Evolutionary conservation across 352 stramenopile genomes (phyloP).

Genomic region (Pythium dissimile): DNA sequence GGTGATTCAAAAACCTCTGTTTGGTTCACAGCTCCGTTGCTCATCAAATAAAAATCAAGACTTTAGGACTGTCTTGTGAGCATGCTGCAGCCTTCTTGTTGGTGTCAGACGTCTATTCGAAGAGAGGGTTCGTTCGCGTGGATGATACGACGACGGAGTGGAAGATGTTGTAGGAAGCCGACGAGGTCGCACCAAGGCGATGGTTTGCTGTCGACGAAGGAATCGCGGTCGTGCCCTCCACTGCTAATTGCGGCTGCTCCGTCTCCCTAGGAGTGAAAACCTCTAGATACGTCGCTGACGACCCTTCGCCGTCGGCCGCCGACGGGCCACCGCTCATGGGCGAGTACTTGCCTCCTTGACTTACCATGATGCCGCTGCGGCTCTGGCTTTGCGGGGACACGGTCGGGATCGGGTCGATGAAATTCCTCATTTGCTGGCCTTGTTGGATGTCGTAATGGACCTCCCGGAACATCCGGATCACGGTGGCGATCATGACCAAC

Average conservation of each 20-base stretch:
- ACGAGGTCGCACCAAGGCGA: constrained; percentile 8
- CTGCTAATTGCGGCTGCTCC: constrained; percentile 12
- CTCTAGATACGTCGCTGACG: constrained; percentile 19
- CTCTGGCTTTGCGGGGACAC: constrained; percentile 24
- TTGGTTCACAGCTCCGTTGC: not conserved
- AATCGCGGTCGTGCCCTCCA: constrained; percentile 3
- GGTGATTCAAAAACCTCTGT: not conserved
- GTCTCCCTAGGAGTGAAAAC: constrained; percentile 17
- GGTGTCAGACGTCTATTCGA: constrained; percentile 29
- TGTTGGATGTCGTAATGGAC: constrained; percentile 84
- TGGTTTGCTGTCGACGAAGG: not conserved
- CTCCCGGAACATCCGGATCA: constrained; percentile 84
- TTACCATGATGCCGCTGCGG: constrained; percentile 19
- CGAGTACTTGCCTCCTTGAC: constrained; percentile 31
- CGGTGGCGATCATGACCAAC: constrained; percentile 71
- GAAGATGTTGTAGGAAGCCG: constrained; percentile 28
- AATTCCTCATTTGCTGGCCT: constrained; percentile 65
- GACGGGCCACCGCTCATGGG: constrained; percentile 12
- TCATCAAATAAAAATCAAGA: constrained; percentile 6
- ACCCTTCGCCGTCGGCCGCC: not conserved
- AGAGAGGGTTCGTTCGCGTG: constrained; percentile 60
- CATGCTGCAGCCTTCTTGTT: not conserved
- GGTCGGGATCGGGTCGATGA: constrained; percentile 53
- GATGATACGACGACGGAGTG: constrained; percentile 58
- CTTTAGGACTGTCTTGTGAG: constrained; percentile 7